Evolutionary conservation across 805 yeast genomes (phyloP), one percentile per base, ranked within the genome.

Genomic region (Pichia cabralensis): DNA sequence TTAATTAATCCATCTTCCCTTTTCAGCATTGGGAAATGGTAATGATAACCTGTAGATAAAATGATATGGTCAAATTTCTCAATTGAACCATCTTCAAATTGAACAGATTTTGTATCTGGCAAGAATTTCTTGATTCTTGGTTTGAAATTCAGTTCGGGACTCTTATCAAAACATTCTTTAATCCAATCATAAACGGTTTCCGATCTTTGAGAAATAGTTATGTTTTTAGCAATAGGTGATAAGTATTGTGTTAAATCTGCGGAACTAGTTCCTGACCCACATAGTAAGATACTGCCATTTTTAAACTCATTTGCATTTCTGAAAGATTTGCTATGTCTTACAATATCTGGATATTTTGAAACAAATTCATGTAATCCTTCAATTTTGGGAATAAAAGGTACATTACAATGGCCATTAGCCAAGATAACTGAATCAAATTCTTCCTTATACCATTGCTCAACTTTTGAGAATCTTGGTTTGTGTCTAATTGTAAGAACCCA

Each of bases 401-500:
- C 61, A 27, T 75, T 67, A 17, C 46, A 42, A 49, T 73, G 76
- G 1, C 89, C 88, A 19, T 69, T 61, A 6, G 84, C 80, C 6
- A 75, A 50, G 3, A 73, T 71, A 5, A 80, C 67, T 8, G 74
- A 80, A 49, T 80, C 86, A 42, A 65, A 74, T 22, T 49, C 50
- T 34, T 69, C 69, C 18, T 45, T 50, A 40, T 69, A 68, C 74
- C 74, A 69, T 17, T 42, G 35, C 26, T 47, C 51, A 20, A 31
- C 28, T 24, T 34, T 37, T 10, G 42, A 40, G 4, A 33, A 28
- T 5, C 25, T 26, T 7, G 35, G 8, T 17, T 42, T 42, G 10
- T 42, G 32, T 28, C 46, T 39, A 8, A 42, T 31, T 9, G 42
- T 40, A 14, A 40, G 29, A 13, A 20, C 28, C 46, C 46, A 40